Evolutionary conservation across 106 monocot species (phyloP).

Genomic region (Gastrodia elata): DNA sequence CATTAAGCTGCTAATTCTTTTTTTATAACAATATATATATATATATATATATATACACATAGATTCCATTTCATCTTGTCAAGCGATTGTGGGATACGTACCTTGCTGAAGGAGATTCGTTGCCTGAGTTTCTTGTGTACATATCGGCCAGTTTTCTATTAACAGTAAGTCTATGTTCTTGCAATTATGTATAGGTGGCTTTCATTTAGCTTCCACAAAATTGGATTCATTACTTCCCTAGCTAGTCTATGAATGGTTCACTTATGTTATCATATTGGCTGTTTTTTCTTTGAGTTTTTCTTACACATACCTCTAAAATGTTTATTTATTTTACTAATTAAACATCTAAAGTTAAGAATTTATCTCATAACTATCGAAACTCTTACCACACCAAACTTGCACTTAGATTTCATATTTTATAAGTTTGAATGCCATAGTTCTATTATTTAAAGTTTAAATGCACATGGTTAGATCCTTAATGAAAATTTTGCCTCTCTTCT

Average conservation of each 20-base stretch:
- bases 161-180: slow-evolving; percentile 43
- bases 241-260: background rate
- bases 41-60: no score
- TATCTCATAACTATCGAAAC: no score
- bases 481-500: background rate
- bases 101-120: slow-evolving; percentile 91
- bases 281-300: no score
- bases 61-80: slow-evolving; percentile 94
- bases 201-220: background rate
- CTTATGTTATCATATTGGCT: no score
- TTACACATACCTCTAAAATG: no score
- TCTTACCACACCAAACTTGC: no score
- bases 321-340: no score
- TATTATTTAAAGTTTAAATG: no score
- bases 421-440: no score
- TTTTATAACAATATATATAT: slow-evolving; percentile 3
- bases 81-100: slow-evolving; percentile 96
- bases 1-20: slow-evolving; percentile 3
- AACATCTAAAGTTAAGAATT: no score
- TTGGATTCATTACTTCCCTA: background rate
- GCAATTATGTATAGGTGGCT: background rate
- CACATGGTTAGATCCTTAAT: no score
- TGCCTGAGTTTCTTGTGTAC: slow-evolving; percentile 98
- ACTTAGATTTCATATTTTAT: no score
- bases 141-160: slow-evolving; percentile 94